phyloP scores from a whole-genome alignment of 139 green algal genomes.

The Eudorina sp. region DNA sequence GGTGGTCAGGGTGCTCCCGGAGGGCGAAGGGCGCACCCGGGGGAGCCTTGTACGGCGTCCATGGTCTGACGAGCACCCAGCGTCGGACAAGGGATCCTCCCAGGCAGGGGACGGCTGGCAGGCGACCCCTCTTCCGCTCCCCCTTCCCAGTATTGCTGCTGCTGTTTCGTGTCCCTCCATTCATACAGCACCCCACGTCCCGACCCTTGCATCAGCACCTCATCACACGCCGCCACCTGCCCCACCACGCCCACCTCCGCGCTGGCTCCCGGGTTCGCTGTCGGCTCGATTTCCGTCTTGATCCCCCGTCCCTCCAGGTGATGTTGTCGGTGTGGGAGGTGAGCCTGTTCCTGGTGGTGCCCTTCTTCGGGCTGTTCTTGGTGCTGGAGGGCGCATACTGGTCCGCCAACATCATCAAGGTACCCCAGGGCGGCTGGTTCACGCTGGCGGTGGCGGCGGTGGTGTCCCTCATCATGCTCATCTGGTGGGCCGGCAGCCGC shows the following conservation, averaged over 20 bases:
- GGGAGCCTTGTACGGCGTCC: no score
- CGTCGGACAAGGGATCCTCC: no score
- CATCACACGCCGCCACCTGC: no score
- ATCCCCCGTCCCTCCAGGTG: slow-evolving; percentile 10
- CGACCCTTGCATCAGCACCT: no score
- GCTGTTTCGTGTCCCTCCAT: no score
- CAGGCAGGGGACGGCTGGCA: no score
- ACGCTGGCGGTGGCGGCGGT: slow-evolving; percentile 1
- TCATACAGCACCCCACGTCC: no score
- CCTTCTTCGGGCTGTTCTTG: slow-evolving; percentile 28
- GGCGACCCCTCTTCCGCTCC: no score
- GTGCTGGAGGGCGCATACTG: slow-evolving; percentile 40
- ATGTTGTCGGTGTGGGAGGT: slow-evolving; percentile 54
- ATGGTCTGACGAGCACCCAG: no score
- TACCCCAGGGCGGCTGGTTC: slow-evolving; percentile 50
- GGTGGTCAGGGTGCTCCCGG: no score
- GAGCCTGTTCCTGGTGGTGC: background rate
- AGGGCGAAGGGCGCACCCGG: no score
- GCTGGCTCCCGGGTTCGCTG: background rate
- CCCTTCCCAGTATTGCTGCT: no score
- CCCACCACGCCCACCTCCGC: background rate
- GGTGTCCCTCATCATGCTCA: slow-evolving; percentile 19
- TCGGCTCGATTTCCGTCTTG: background rate
- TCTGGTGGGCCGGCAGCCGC: slow-evolving; percentile 42
- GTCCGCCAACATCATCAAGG: slow-evolving; percentile 50